Base-by-base conservation (phyloP, 352 stramenopile species). In the Plasmopara viticola region DNA sequence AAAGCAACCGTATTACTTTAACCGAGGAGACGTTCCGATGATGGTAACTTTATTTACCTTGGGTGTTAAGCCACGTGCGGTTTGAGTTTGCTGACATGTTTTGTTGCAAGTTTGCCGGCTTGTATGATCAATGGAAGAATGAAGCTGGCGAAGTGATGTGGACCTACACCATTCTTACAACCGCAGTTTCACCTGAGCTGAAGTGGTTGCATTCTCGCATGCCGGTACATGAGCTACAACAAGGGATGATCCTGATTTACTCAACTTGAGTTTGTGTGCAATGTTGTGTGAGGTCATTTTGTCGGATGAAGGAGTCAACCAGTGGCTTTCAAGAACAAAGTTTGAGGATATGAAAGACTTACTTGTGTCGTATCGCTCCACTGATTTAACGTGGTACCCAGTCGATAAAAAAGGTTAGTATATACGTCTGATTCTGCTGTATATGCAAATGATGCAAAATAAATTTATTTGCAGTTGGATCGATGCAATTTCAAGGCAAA, bases 1-100 rank as follows among this genome's bases (percentile, higher is more conserved):
- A 48, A 95, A 94, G 56, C 88, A 97, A 51, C 88, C 88, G 29
- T 95, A 94, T 69, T 97, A 95, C 47, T 78, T 95, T 44, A 74
- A 87, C 34, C 71, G 66, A 30, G 65, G 72, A 2, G 56, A 53
- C 4, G 48, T 44, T 0, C 58, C 60, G 5, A 69, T 90, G 48
- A 90, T 87, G 73, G 77, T 87, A 44, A 52, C 18, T 18, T n/a
- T 4, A 25, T 25, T 25, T 25, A 43, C 33, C 14, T 56, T 41
- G 37, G 6, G n/a, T 41, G 13, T 8, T 13, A 7, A 1, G 37
- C 37, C 14, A 14, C 13, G 6, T 13, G 4, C 7, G 35, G 8
- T 44, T 13, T 25, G 12, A 41, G 5, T 28, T 25, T 15, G 20
- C 40, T 56, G 18, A 44, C 28, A 54, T 17, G 38, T 13, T 58